Evolutionary conservation across 2,329 filamentous ascomycete genomes (phyloP), one percentile per base, ranked within the genome.

Genomic region (Pseudopithomyces chartarum): DNA sequence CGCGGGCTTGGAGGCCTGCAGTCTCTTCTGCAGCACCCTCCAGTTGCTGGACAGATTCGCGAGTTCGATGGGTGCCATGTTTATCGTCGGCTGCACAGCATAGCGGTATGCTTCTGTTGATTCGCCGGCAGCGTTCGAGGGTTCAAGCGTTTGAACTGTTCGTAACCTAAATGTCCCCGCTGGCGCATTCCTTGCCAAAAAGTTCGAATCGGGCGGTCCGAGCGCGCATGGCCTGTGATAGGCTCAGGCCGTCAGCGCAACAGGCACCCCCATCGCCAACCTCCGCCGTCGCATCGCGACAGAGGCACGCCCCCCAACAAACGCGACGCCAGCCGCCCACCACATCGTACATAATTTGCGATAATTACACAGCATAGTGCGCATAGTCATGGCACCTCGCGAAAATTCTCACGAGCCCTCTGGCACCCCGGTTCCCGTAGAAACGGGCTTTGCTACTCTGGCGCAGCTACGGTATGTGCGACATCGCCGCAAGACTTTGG

Each of bases 361-460:
- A 65, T 55, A 61, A 48, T 62, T 39, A 29, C 38, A n/a, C 12
- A 45, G 26, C 13, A 23, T 36, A 36, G 54, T 44, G 57, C 55
- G 61, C 54, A 53, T 55, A 56, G 59, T 39, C 52, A 87, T 87
- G 85, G 84, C 80, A 64, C 81, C 80, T 65, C 79, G 81, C 62
- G 84, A 86, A 74, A 78, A 76, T 62, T 80, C 81, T 36, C 77
- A 81, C 56, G 84, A 86, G 70, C 79, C 78, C 57, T 76, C 76
- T 45, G 81, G 79, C 67, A 85, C 83, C 39, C 84, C 84, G 43
- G 82, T 83, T 61, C 84, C 85, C 52, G 81, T 86, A 32, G 85
- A 94, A 76, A 96, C 89, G 73, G 90, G 92, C 54, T 88, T 88
- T 71, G 92, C 93, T 65, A 97, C 92, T 34, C 81, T 95, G 60